A percentile compares a stretch with the other conserved stretches of the same genome.
These are phyloP conservation scores for Aspergillus luchuensis DNA, from an alignment of 2,329 filamentous ascomycete species.

Conservation along the genomic window DNA sequence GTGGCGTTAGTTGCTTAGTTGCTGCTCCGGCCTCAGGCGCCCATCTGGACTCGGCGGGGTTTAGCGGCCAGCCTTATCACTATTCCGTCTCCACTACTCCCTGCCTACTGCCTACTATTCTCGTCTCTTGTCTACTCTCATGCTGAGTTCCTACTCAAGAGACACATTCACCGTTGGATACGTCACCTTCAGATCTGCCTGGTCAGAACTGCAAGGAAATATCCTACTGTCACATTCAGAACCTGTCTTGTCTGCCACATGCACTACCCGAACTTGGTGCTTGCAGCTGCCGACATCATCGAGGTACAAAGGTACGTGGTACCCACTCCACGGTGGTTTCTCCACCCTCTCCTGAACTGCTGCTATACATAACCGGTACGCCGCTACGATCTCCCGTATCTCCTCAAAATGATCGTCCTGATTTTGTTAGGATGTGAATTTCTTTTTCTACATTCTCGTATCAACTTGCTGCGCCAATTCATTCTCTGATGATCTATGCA, in stretches of 20 bases:
- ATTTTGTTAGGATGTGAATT: background rate
- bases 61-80: background rate
- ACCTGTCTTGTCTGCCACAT: background rate
- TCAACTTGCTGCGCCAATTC: background rate
- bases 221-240: background rate
- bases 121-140: background rate
- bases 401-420: too few relatives aligned
- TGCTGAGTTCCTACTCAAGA: too few relatives aligned
- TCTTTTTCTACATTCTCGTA: background rate
- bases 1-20: constrained; percentile 10
- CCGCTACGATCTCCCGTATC: background rate
- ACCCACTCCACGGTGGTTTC: background rate
- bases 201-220: too few relatives aligned
- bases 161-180: too few relatives aligned
- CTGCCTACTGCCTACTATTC: background rate
- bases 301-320: background rate
- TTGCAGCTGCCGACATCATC: constrained; percentile 1
- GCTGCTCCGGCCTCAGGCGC: background rate
- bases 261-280: background rate
- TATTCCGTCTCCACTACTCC: background rate
- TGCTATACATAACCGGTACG: background rate
- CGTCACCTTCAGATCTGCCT: too few relatives aligned
- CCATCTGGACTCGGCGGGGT: background rate
- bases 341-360: constrained; percentile 2
- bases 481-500: background rate